Base-by-base conservation (phyloP, 768 basidiomycete species). In the Astraeus odoratus region DNA sequence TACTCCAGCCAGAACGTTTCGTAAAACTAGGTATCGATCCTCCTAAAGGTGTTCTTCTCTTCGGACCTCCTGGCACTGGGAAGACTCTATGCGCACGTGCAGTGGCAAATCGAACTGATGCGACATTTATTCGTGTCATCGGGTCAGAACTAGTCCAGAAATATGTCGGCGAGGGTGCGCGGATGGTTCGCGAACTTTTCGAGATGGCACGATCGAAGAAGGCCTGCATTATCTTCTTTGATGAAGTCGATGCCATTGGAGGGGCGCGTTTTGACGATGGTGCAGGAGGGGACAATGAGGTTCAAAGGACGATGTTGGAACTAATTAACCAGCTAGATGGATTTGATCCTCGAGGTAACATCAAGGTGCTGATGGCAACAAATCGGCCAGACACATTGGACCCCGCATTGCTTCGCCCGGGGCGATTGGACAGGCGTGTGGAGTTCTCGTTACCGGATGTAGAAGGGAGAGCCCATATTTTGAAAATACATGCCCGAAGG, bases 91-190 rank as follows among this genome's bases (percentile, higher is more conserved):
- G 95, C 61, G 96, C 96, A 1, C 84, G 96, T 54, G 96, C 96
- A 10, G 96, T 99, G 1, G 96, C 96, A 25, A 99, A 98, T 64
- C 80, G 96, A 42, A 98, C 96, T 42, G 96, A 98, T 65, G 95
- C 94, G 18, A 98, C 96, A 0, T 99, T 99, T 63, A 99, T 99
- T 61, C 88, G 96, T 56, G 96, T 99, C 43, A 98, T 98, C 59
- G 96, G 96, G 12, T 97, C 95, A 10, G 96, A 99, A 65, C 76
- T 99, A 13, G 96, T 99, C n/a, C 96, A 99, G 67, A 99, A 99
- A 65, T 99, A 99, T 62, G 96, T 99, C 40, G 96, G 96, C 38
- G 96, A 99, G 67, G 96, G 96, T 49, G 96, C 96, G 6, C 76
- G 96, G 48, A 97, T 98, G 96, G 94, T 99, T 15, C 83, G 96